Percentiles rank a stretch among this genome's conserved stretches.
Evolutionary conservation across 2,329 filamentous ascomycete genomes (phyloP).

Genomic region (Pleomassaria siparia): DNA sequence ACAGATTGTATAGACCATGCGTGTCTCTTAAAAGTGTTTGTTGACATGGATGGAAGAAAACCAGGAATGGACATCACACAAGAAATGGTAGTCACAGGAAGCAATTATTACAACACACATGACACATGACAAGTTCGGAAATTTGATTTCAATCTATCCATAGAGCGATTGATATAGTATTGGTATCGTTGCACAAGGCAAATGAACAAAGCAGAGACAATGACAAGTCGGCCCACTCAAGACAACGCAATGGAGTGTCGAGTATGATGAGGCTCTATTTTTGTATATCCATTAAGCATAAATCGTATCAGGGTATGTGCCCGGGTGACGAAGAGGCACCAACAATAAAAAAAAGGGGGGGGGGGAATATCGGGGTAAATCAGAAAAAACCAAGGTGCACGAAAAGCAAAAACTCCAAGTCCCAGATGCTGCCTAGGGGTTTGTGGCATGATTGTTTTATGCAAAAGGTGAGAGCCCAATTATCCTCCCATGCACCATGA

Average conservation of each 20-base stretch:
- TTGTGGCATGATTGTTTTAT: not conserved
- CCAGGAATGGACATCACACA: no score
- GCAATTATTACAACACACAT: no score
- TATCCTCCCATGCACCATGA: not conserved
- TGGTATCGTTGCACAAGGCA: not conserved
- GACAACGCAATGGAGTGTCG: not conserved
- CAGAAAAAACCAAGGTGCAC: not conserved
- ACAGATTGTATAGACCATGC: no score
- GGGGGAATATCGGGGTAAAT: not conserved
- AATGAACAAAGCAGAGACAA: not conserved
- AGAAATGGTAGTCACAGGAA: no score
- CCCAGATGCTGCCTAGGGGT: not conserved
- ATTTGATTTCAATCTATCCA: not conserved
- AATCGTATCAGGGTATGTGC: not conserved
- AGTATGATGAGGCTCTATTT: constrained; percentile 1
- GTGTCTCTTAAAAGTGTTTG: no score
- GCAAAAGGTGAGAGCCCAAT: not conserved
- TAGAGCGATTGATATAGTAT: constrained; percentile 1
- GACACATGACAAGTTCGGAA: not conserved
- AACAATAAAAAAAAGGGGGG: not conserved
- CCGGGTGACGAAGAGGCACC: not conserved
- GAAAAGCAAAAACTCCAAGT: not conserved
- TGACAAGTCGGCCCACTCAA: not conserved
- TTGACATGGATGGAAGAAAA: no score
- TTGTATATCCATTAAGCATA: constrained; percentile 5